Percentiles rank a stretch among this genome's conserved stretches.
These are phyloP conservation scores for Penicillium expansum DNA, from an alignment of 2,329 filamentous ascomycete species.

Conservation along the genomic window DNA sequence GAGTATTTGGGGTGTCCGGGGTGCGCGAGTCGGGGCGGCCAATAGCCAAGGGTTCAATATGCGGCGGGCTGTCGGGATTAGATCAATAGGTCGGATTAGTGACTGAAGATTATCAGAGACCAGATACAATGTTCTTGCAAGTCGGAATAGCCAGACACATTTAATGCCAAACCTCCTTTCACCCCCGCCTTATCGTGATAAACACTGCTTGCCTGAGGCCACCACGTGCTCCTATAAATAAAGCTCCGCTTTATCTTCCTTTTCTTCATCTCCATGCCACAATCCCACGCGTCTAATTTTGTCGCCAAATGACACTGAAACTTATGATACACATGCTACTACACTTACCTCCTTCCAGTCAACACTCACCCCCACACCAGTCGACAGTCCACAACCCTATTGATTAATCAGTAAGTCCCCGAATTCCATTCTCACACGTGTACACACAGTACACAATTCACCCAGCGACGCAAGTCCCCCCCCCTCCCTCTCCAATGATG, in stretches of 20 bases:
- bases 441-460: neutral
- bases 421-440: neutral
- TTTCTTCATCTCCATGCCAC: neutral
- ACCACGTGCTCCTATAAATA: neutral
- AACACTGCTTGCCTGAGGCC: slow-evolving; percentile 4
- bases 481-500: slow-evolving; percentile 42
- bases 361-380: neutral
- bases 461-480: neutral
- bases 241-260: neutral
- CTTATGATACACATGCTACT: neutral
- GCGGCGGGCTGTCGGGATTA: too few species aligned
- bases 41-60: slow-evolving; percentile 2
- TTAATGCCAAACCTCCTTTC: slow-evolving; percentile 1
- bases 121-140: neutral
- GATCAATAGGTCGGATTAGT: too few species aligned
- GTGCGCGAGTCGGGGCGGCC: slow-evolving; percentile 1
- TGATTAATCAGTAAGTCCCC: slow-evolving; percentile 2
- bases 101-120: neutral
- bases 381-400: neutral
- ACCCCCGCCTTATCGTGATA: slow-evolving; percentile 22
- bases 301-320: neutral
- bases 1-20: slow-evolving; percentile 6
- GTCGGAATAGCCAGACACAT: neutral
- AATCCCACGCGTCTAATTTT: neutral
- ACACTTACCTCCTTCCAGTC: neutral